Base-by-base conservation (phyloP, 768 basidiomycete genomes). In the Pleurotus salmoneostramineus region DNA sequence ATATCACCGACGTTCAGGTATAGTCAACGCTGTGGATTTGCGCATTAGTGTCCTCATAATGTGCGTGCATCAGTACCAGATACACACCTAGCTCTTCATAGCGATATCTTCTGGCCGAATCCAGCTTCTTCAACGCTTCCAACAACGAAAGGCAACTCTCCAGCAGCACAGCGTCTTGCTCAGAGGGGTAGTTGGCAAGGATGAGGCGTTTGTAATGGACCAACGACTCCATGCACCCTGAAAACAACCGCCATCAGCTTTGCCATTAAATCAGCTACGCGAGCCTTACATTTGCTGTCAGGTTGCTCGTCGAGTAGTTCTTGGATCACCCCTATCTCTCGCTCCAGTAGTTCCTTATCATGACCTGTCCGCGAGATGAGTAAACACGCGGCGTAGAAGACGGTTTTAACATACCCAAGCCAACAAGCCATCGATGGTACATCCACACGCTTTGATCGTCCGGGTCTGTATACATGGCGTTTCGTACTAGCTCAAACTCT, bases 391-490 rank as follows among this genome's bases (percentile, higher is more conserved):
- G 42, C 34, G 15, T 55, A 32, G n/a, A 37, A 8, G 40, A 36
- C 32, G 27, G 40, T 12, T 47, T 34, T 14, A 15, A 62, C 79
- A 59, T 65, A 88, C 95, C 88, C 61, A 82, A 71, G 6, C 93
- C 93, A 54, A 98, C 82, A 2, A 99, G 79, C 95, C 96, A 98
- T n/a, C 95, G 84, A 66, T 98, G 97, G 69, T 98, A 99, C 58
- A 99, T 84, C 97, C 97, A 99, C 0, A 92, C 93, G 60, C 93
- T 94, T 70, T 98, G 96, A 70, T 98, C 96, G 46, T 86, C 84
- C 3, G 97, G 97, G 66, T 98, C 95, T 0, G 95, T 97, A 72
- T 95, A 99, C 75, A 98, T 83, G 1, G 96, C 97, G 66, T 96
- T 94, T 64, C 86, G 82, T 11, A 98, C 87, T 6, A 98, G 78